These are phyloP conservation scores for Cubamyces lactineus DNA, from an alignment of 768 basidiomycete species.

Conservation along the genomic window DNA sequence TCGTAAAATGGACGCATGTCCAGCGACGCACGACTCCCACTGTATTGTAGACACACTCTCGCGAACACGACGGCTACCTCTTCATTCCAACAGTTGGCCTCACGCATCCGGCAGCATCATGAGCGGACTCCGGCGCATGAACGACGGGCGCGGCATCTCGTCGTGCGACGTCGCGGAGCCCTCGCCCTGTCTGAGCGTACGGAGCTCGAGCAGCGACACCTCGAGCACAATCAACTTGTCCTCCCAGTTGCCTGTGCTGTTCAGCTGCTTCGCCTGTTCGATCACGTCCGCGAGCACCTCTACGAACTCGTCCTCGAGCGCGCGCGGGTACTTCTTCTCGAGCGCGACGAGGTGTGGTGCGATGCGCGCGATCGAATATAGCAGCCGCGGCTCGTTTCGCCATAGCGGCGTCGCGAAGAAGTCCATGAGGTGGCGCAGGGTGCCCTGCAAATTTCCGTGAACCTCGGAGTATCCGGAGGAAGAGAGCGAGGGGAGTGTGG, in stretches of 20 bases:
- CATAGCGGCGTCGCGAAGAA: constrained; percentile 21
- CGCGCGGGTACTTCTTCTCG: constrained; percentile 8
- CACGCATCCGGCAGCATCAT: neutral
- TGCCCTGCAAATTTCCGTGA: neutral
- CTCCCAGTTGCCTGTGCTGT: constrained; percentile 21
- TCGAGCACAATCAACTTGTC: constrained; percentile 20
- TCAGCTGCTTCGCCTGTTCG: constrained; percentile 5
- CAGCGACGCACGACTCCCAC: neutral
- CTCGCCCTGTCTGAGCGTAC: neutral
- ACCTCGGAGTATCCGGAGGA: neutral
- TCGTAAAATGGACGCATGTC: neutral
- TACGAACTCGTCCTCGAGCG: constrained; percentile 10
- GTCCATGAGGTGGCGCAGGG: constrained; percentile 10
- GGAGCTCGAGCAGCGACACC: constrained; percentile 7
- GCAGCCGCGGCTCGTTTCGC: constrained; percentile 12
- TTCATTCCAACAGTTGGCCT: neutral
- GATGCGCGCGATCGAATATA: constrained; percentile 22
- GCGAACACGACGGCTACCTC: neutral
- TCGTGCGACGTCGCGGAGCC: neutral
- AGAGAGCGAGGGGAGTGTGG: constrained; percentile 10
- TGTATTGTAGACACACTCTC: neutral
- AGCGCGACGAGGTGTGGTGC: constrained; percentile 18
- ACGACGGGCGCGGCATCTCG: neutral
- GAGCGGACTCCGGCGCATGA: neutral
- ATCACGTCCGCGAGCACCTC: constrained; percentile 17